Conservation (phyloP, 2,329 filamentous ascomycete genomes). For the Cordyceps fumosorosea region DNA sequence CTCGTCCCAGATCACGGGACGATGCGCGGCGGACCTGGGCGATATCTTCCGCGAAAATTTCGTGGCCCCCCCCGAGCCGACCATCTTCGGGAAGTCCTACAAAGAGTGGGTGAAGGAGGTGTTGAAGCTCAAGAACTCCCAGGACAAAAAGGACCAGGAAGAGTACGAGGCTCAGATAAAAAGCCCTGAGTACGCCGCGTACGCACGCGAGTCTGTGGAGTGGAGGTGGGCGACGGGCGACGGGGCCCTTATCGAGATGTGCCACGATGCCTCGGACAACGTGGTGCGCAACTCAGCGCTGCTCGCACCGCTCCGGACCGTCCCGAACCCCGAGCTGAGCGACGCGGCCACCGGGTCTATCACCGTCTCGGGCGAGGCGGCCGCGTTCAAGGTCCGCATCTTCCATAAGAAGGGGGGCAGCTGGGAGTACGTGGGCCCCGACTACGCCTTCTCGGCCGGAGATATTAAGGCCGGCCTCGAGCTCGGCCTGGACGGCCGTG, state of each 20-base stretch:
- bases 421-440: conserved; percentile 21
- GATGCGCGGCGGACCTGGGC: too few relatives aligned
- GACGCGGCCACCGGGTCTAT: conserved; percentile 17
- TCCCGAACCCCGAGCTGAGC: conserved; percentile 19
- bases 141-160: too few relatives aligned
- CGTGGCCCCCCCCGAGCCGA: too few relatives aligned
- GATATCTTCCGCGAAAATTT: too few relatives aligned
- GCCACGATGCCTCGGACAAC: conserved; percentile 29
- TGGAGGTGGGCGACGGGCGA: too few relatives aligned
- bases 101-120: too few relatives aligned
- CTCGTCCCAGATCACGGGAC: neutral
- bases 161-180: too few relatives aligned
- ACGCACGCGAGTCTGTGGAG: too few relatives aligned
- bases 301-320: conserved; percentile 25
- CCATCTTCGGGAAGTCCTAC: too few relatives aligned
- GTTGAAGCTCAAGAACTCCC: too few relatives aligned
- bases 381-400: conserved; percentile 21
- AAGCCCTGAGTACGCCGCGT: too few relatives aligned
- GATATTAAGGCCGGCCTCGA: conserved; percentile 24
- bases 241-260: conserved; percentile 12
- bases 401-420: conserved; percentile 19
- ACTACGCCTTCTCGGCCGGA: conserved; percentile 22
- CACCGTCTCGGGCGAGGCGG: conserved; percentile 10
- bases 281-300: conserved; percentile 23
- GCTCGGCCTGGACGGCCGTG: conserved; percentile 29